These are phyloP conservation scores for Venturia nashicola DNA, from an alignment of 2,329 filamentous ascomycete genomes.

Conservation along the genomic window DNA sequence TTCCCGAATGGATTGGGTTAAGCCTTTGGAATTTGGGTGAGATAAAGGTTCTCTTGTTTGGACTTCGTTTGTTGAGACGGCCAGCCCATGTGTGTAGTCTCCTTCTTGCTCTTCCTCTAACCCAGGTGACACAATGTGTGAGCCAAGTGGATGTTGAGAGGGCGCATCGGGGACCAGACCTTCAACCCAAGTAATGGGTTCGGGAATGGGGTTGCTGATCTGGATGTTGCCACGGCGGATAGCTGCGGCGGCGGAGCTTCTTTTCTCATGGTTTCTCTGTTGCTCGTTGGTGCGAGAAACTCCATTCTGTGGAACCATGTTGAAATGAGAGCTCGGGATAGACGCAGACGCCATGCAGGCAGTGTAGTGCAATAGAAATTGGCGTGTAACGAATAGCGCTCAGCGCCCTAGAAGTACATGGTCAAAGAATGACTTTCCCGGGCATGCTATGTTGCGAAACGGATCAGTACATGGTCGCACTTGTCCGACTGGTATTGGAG, in stretches of 20 bases:
- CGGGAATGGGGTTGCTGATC: conserved; percentile 10
- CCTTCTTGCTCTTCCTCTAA: neutral
- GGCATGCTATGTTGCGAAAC: neutral
- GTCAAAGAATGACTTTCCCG: neutral
- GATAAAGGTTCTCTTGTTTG: neutral
- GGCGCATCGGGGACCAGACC: conserved; percentile 2
- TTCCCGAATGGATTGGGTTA: neutral
- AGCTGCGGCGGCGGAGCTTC: conserved; percentile 5
- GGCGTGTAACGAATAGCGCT: neutral
- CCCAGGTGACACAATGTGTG: neutral
- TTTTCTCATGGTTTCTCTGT: neutral
- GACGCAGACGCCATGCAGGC: conserved; percentile 7
- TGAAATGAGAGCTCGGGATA: conserved; percentile 1
- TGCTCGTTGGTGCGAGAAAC: neutral
- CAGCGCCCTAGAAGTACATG: neutral
- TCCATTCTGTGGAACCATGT: conserved; percentile 4
- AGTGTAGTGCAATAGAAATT: neutral
- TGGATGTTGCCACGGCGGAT: conserved; percentile 10
- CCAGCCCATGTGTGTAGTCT: neutral
- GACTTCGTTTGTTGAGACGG: neutral
- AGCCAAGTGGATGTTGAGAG: neutral
- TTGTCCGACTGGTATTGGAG: neutral
- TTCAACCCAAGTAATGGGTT: conserved; percentile 11
- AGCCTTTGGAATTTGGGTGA: neutral
- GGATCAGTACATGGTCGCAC: neutral